These are phyloP conservation scores for Colletotrichum acutatum DNA, from an alignment of 2,329 filamentous ascomycete genomes.

Conservation along the genomic window DNA sequence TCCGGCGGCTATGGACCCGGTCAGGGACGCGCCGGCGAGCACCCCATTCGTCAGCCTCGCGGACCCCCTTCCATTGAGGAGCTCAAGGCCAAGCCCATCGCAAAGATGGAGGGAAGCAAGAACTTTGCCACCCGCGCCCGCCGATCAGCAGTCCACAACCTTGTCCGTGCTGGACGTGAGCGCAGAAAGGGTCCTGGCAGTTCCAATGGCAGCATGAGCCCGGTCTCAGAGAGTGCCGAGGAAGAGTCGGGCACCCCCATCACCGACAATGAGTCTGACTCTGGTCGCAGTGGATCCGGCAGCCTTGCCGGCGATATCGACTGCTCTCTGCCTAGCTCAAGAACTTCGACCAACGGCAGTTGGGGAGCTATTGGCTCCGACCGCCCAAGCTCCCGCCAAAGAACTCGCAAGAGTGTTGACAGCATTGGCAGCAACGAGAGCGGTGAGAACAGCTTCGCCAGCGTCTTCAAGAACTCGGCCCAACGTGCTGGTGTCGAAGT, in stretches of 20 bases:
- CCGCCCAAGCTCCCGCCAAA: slow-evolving; percentile 78
- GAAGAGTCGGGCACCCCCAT: slow-evolving; percentile 71
- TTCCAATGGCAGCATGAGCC: slow-evolving; percentile 83
- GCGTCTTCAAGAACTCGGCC: slow-evolving; percentile 71
- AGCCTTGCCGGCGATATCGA: slow-evolving; percentile 81
- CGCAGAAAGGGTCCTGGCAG: slow-evolving; percentile 82
- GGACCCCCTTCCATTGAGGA: slow-evolving; percentile 94
- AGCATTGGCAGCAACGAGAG: slow-evolving; percentile 73
- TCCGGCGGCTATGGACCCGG: slow-evolving; percentile 92
- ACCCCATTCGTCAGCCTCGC: slow-evolving; percentile 91
- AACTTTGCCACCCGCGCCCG: slow-evolving; percentile 96
- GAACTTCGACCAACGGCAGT: slow-evolving; percentile 77
- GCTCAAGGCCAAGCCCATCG: slow-evolving; percentile 87
- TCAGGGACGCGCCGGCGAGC: slow-evolving; percentile 91
- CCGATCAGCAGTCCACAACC: slow-evolving; percentile 89
- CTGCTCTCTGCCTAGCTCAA: slow-evolving; percentile 77
- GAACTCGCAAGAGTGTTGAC: slow-evolving; percentile 70
- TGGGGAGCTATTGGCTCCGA: slow-evolving; percentile 89
- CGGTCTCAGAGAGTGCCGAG: slow-evolving; percentile 83
- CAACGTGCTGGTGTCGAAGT: slow-evolving; percentile 65
- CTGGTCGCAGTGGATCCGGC: slow-evolving; percentile 78
- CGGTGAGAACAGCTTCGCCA: slow-evolving; percentile 69
- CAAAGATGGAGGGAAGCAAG: slow-evolving; percentile 95
- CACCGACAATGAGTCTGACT: slow-evolving; percentile 80
- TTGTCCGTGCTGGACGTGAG: slow-evolving; percentile 89